phyloP scores from a whole-genome alignment of 257 asterid genomes.

The Solanum bulbocastanum region DNA sequence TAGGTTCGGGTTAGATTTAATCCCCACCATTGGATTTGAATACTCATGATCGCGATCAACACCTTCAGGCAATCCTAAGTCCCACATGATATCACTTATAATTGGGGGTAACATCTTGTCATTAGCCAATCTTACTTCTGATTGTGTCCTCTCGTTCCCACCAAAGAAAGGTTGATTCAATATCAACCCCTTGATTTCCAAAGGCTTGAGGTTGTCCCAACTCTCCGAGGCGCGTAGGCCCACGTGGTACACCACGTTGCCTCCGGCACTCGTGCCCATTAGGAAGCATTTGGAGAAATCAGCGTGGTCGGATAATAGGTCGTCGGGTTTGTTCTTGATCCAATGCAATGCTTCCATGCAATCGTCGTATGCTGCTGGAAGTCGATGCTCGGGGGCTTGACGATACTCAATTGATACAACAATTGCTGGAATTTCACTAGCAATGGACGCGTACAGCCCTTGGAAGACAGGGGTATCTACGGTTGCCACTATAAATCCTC shows the following conservation, averaged over 20 bases:
- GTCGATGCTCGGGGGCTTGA: slow-evolving; percentile 18
- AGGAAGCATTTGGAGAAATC: slow-evolving; percentile 11
- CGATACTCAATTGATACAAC: slow-evolving; percentile 16
- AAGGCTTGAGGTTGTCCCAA: not conserved
- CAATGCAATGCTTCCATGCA: slow-evolving; percentile 8
- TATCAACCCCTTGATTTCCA: not conserved
- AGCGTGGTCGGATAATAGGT: slow-evolving; percentile 5
- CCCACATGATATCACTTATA: not conserved
- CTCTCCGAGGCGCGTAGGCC: not conserved
- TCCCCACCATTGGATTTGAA: not conserved
- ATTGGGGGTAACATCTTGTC: not conserved
- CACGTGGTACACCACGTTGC: slow-evolving; percentile 11
- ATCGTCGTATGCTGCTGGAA: slow-evolving; percentile 24
- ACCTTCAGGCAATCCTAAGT: not conserved
- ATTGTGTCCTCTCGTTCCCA: not conserved
- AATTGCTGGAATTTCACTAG: slow-evolving; percentile 3
- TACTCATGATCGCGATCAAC: not conserved
- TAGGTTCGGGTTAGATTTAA: not conserved
- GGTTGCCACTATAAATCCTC: slow-evolving; percentile 9
- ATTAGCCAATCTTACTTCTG: not conserved
- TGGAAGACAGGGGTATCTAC: slow-evolving; percentile 2
- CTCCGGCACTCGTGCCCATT: slow-evolving; percentile 20
- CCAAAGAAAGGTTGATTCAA: not conserved
- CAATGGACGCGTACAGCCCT: not conserved
- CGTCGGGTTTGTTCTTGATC: slow-evolving; percentile 4